phyloP scores from a whole-genome alignment of 441 rosid species.

The Arabidopsis hybrid region DNA sequence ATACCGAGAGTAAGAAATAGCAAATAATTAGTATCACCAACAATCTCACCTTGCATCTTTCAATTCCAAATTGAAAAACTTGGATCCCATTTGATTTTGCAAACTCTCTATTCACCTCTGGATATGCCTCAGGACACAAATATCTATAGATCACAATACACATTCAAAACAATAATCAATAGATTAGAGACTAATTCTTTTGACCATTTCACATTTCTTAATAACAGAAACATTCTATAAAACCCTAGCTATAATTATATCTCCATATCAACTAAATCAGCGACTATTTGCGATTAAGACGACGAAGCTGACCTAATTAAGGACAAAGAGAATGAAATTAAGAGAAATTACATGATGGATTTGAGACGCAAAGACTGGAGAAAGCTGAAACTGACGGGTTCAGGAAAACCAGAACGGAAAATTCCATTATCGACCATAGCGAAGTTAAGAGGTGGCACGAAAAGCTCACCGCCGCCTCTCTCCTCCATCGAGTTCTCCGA shows the following conservation, averaged over 20 bases:
- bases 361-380: constrained; percentile 59
- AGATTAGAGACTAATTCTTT: no score
- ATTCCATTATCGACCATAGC: constrained; percentile 65
- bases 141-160: constrained; percentile 42
- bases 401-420: constrained; percentile 72
- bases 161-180: not conserved
- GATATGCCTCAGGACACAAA: constrained; percentile 70
- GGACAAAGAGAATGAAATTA: not conserved
- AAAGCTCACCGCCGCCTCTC: constrained; percentile 50
- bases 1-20: not conserved
- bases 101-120: constrained; percentile 57
- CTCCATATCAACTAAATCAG: not conserved
- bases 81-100: constrained; percentile 56
- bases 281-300: not conserved
- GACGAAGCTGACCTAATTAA: not conserved
- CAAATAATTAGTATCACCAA: not conserved
- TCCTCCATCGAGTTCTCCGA: constrained; percentile 45
- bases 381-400: constrained; percentile 65
- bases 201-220: no score
- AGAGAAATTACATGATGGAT: constrained; percentile 52
- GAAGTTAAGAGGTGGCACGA: constrained; percentile 68
- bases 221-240: no score
- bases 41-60: constrained; percentile 59
- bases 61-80: constrained; percentile 68
- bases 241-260: no score